A percentile compares a stretch with the other conserved stretches of the same genome.
phyloP scores from a whole-genome alignment of 768 basidiomycete genomes.

The Naematelia aurantialba region DNA sequence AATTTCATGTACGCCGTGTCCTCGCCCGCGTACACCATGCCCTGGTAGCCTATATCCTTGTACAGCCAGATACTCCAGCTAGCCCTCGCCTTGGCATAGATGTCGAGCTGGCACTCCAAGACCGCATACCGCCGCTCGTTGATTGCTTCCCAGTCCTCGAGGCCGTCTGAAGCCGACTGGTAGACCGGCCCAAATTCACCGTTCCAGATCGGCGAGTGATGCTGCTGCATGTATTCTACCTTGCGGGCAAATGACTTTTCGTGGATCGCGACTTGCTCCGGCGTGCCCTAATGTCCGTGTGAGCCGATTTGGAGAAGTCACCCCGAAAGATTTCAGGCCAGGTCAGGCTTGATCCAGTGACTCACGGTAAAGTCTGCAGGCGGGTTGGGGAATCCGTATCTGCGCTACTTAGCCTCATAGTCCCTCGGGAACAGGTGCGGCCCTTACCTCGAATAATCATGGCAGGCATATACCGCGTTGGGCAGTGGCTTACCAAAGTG shows the following conservation, averaged over 20 bases:
- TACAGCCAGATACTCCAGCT: slow-evolving; percentile 81
- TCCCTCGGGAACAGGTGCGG: background rate
- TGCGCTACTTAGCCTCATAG: slow-evolving; percentile 6
- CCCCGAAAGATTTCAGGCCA: no score
- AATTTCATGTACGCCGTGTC: slow-evolving; percentile 69
- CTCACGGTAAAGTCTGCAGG: slow-evolving; percentile 57
- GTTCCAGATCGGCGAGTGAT: slow-evolving; percentile 58
- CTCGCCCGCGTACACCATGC: slow-evolving; percentile 70
- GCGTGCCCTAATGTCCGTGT: slow-evolving; percentile 17
- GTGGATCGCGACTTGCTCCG: slow-evolving; percentile 30
- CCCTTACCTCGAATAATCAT: slow-evolving; percentile 60
- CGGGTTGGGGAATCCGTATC: slow-evolving; percentile 67
- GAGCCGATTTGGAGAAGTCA: background rate
- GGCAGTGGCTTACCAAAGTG: slow-evolving; percentile 59
- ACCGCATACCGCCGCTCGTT: slow-evolving; percentile 65
- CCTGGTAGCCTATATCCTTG: slow-evolving; percentile 63
- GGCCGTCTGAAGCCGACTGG: slow-evolving; percentile 53
- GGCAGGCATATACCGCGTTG: slow-evolving; percentile 73
- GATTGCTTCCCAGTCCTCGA: slow-evolving; percentile 61
- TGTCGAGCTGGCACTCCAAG: slow-evolving; percentile 67
- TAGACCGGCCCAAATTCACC: slow-evolving; percentile 85
- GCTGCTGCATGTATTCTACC: slow-evolving; percentile 67
- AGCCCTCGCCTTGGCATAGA: slow-evolving; percentile 61
- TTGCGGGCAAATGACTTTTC: slow-evolving; percentile 61
- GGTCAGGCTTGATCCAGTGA: no score